Conservation (phyloP, 345 rosid genomes). For the Aethionema arabicum region DNA sequence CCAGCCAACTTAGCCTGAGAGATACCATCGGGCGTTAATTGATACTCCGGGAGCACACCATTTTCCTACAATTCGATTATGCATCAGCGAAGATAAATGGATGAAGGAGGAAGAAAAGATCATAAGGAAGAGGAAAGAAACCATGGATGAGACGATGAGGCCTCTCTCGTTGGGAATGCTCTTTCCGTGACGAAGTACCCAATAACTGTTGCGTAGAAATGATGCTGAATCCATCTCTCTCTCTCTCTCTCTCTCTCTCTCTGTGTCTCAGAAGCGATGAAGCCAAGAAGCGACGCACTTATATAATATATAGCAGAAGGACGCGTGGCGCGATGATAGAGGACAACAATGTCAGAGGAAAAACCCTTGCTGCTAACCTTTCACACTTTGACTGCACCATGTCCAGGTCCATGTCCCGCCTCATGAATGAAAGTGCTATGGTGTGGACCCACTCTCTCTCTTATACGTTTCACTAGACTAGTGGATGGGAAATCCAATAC, state of each 20-base stretch:
- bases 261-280: neutral
- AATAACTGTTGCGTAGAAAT: conserved; percentile 56
- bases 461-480: too few relatives aligned
- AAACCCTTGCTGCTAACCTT: too few relatives aligned
- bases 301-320: too few relatives aligned
- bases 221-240: conserved; percentile 37
- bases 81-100: neutral
- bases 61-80: conserved; percentile 53
- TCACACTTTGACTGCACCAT: too few relatives aligned
- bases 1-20: conserved; percentile 77
- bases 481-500: too few relatives aligned
- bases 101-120: neutral
- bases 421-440: too few relatives aligned
- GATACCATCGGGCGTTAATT: conserved; percentile 70
- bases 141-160: conserved; percentile 75
- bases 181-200: conserved; percentile 83
- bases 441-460: too few relatives aligned
- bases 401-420: too few relatives aligned
- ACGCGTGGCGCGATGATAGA: too few relatives aligned
- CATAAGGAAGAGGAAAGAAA: conserved; percentile 21
- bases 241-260: conserved; percentile 7
- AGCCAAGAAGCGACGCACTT: too few relatives aligned
- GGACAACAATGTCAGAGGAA: too few relatives aligned
- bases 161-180: conserved; percentile 93
- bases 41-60: conserved; percentile 61